Conservation (phyloP, 345 rosid species). For the Aurinia saxatilis region DNA sequence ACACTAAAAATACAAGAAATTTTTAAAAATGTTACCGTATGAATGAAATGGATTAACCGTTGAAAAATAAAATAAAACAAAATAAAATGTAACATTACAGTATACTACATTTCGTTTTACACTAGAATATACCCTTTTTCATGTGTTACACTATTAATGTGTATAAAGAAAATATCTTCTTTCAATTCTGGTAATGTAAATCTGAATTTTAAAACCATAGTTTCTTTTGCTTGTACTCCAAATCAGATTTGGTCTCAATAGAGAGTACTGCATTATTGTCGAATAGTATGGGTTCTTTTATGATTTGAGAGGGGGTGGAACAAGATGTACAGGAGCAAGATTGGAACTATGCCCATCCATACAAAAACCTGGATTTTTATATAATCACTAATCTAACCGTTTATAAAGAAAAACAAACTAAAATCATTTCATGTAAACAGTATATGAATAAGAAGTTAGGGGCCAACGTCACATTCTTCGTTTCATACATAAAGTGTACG, state of each 20-base stretch:
- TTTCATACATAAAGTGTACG: slow-evolving; percentile 16
- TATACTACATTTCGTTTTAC: too few species aligned
- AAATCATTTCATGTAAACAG: not conserved
- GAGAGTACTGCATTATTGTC: not conserved
- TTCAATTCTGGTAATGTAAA: not conserved
- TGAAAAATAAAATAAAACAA: too few species aligned
- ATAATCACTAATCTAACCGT: not conserved
- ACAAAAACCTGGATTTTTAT: not conserved
- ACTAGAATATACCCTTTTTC: too few species aligned
- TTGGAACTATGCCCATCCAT: slow-evolving; percentile 1
- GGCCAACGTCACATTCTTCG: slow-evolving; percentile 19
- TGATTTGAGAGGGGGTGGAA: slow-evolving; percentile 5
- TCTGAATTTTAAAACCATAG: not conserved
- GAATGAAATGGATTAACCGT: too few species aligned
- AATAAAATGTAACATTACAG: too few species aligned
- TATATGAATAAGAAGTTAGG: slow-evolving; percentile 15
- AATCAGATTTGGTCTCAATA: not conserved
- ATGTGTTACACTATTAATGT: too few species aligned
- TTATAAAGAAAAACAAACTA: not conserved
- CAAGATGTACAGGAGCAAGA: not conserved
- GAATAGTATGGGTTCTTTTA: not conserved
- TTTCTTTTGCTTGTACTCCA: not conserved
- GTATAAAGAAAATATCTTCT: too few species aligned
- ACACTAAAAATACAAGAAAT: too few species aligned
- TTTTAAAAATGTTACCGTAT: too few species aligned